A percentile compares a stretch with the other conserved stretches of the same genome.
These are phyloP conservation scores for Ulvella scutata DNA, from an alignment of 139 green algal species.

Conservation along the genomic window DNA sequence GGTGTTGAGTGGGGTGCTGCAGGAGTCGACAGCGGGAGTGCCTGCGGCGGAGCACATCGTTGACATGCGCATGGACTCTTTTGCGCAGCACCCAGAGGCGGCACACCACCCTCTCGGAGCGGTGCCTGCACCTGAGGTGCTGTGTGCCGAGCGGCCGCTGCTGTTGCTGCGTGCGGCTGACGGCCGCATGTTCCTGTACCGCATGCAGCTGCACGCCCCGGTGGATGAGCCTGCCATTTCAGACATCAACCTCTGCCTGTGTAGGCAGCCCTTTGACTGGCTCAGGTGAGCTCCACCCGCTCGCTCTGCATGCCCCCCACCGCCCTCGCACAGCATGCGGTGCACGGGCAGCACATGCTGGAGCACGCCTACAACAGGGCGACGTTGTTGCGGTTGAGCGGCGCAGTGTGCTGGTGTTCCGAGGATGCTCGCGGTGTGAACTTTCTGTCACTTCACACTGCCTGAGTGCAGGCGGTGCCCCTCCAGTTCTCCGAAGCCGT, in stretches of 20 bases:
- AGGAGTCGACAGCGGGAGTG: background rate
- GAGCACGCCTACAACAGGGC: conserved; percentile 11
- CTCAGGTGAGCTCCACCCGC: background rate
- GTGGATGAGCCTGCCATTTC: background rate
- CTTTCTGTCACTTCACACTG: background rate
- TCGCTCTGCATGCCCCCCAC: background rate
- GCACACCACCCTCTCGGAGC: background rate
- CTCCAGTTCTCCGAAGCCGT: conserved; percentile 4
- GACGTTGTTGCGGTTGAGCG: background rate
- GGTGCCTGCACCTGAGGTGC: background rate
- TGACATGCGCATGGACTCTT: conserved; percentile 28
- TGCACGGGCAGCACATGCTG: conserved; percentile 8
- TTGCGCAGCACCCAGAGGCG: conserved; percentile 5
- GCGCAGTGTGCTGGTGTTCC: background rate
- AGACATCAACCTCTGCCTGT: conserved; percentile 15
- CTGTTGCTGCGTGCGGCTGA: conserved; percentile 44
- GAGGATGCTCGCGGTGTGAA: background rate
- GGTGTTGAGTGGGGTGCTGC: background rate
- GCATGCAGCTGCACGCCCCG: conserved; percentile 10
- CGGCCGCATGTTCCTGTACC: conserved; percentile 47
- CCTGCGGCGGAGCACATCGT: background rate
- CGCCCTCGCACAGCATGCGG: background rate
- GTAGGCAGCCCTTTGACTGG: conserved; percentile 6
- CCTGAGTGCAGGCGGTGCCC: background rate
- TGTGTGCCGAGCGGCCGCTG: conserved; percentile 31